These are phyloP conservation scores for Penicillium salamii DNA, from an alignment of 495 filamentous ascomycete species.

Conservation along the genomic window DNA sequence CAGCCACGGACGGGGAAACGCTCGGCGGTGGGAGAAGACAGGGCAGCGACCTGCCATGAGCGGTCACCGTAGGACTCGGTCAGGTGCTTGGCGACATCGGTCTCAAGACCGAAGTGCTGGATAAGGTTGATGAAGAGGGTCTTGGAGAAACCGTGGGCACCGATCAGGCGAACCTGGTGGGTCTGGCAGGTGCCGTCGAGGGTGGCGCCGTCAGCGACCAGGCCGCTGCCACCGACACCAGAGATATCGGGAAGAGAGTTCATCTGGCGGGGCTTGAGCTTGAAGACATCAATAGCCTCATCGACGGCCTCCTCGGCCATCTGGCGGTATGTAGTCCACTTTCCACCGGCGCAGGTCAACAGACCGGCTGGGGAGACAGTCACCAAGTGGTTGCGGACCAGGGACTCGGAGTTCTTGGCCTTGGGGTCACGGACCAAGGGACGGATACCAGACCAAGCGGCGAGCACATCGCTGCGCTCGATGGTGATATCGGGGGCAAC, in stretches of 20 bases:
- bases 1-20: conserved; percentile 87
- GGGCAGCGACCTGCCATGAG: conserved; percentile 88
- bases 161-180: conserved; percentile 83
- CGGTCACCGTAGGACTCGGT: conserved; percentile 89
- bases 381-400: conserved; percentile 94
- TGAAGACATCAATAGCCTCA: conserved; percentile 76
- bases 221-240: conserved; percentile 63
- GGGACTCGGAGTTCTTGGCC: conserved; percentile 87
- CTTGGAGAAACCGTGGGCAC: conserved; percentile 91
- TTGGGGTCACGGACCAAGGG: conserved; percentile 94
- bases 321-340: conserved; percentile 98
- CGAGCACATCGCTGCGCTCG: conserved; percentile 88
- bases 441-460: conserved; percentile 93
- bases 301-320: conserved; percentile 99
- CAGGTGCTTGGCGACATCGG: conserved; percentile 89
- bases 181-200: conserved; percentile 90
- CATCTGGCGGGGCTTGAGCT: conserved; percentile 60
- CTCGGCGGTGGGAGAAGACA: conserved; percentile 75
- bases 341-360: conserved; percentile 92
- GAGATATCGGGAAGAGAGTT: conserved; percentile 65
- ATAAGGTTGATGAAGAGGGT: conserved; percentile 98
- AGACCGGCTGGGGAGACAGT: conserved; percentile 83
- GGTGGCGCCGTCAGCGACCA: conserved; percentile 67
- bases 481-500: conserved; percentile 91
- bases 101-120: conserved; percentile 95